These are phyloP conservation scores for Chlorociboria aeruginascens DNA, from an alignment of 495 filamentous ascomycete genomes.

Conservation along the genomic window DNA sequence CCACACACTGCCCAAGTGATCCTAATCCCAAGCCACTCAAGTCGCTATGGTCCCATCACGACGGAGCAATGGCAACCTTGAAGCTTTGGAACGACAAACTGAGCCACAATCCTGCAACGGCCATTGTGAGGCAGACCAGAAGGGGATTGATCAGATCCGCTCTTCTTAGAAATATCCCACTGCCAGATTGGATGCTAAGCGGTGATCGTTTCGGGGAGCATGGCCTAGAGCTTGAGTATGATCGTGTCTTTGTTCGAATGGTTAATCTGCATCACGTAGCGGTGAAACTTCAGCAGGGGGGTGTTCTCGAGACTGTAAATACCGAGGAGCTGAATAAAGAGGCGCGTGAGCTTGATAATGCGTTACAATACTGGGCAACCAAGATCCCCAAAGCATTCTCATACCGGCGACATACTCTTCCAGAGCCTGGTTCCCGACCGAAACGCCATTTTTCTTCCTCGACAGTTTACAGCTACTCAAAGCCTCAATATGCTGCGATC, in stretches of 20 bases:
- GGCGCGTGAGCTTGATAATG: slow-evolving; percentile 11
- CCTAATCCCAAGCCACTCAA: not conserved
- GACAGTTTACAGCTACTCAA: slow-evolving; percentile 14
- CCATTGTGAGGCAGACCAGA: slow-evolving; percentile 16
- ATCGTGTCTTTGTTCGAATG: slow-evolving; percentile 13
- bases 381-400: slow-evolving; percentile 10
- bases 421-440: not conserved
- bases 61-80: slow-evolving; percentile 19
- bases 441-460: slow-evolving; percentile 3
- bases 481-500: slow-evolving; percentile 8
- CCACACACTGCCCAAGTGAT: slow-evolving; percentile 1
- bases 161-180: slow-evolving; percentile 10
- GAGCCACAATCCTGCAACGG: not conserved
- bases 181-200: slow-evolving; percentile 20
- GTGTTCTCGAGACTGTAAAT: not conserved
- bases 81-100: slow-evolving; percentile 16
- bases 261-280: not conserved
- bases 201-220: slow-evolving; percentile 18
- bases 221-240: slow-evolving; percentile 12
- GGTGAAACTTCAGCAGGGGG: not conserved
- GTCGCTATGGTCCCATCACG: slow-evolving; percentile 15
- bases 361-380: slow-evolving; percentile 7
- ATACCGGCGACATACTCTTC: slow-evolving; percentile 3
- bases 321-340: slow-evolving; percentile 9
- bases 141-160: slow-evolving; percentile 15